Base-by-base conservation (phyloP, 345 rosid species). In the Streptanthus diversifolius region DNA sequence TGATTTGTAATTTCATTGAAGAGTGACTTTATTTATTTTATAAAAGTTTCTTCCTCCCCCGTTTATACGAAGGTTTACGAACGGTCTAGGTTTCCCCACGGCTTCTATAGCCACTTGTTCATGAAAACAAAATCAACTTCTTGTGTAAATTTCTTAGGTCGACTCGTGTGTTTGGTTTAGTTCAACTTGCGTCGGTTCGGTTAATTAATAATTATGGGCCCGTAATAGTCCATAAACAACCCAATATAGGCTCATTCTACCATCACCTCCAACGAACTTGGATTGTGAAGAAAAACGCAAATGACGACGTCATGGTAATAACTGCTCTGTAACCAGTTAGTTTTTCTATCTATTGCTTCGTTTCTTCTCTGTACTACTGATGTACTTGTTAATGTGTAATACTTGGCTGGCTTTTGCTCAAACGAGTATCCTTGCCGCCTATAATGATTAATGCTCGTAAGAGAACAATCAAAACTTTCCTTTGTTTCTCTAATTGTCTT, bases 401-500 rank as follows among this genome's bases (percentile, higher is more conserved):
- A 35, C 14, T 22, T 37, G 32, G 19, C 21, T 22, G 13, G 32
- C 45, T 14, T 60, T 22, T 60, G 48, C 22, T 35, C 39, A 35
- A 8, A 9, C 12, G 39, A 4, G 11, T 35, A 35, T 2, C 39
- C 12, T 35, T 3, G 1, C 11, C 3, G 39, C 3, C 36, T 30
- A 30, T 30, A 30, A 5, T 30, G 33, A 30, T 29, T 5, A 29
- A 29, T 30, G 33, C 33, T 25, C 27, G 1, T 30, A 30, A 8
- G 1, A 33, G 36, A 33, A 8, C 36, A 7, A 1, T 1, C 9
- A 33, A 33, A 13, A 13, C 52, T 15, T 25, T 27, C 24, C 7
- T 7, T 37, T 49, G 45, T 58, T 60, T 60, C 32, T 60, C 30
- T 22, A n/a, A 22, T 35, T 75, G 74, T 68, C 64, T 75, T 43